Conservation (phyloP, 352 stramenopile species). For the Phytophthora ramorum region DNA sequence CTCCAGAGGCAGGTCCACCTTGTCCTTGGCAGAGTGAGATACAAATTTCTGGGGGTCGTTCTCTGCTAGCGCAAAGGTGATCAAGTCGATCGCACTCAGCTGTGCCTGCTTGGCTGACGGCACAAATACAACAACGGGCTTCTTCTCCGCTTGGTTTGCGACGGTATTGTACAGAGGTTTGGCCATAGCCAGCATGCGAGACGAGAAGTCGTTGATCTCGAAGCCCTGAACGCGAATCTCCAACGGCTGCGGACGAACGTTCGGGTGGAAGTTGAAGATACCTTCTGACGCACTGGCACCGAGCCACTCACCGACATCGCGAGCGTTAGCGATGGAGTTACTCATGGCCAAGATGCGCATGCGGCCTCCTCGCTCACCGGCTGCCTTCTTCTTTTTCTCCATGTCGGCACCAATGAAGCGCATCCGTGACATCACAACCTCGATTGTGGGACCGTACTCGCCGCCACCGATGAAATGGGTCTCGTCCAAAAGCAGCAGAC, state of each 20-base stretch:
- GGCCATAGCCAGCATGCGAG: constrained; percentile 97
- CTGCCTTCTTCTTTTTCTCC: constrained; percentile 71
- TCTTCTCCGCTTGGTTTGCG: constrained; percentile 83
- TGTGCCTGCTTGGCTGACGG: constrained; percentile 98
- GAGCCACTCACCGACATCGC: constrained; percentile 98
- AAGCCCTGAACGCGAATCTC: constrained; percentile 98
- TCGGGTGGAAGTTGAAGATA: constrained; percentile 79
- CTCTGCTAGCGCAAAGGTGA: constrained; percentile 95
- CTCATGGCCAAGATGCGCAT: constrained; percentile 96
- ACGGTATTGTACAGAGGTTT: constrained; percentile 98
- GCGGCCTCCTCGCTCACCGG: constrained; percentile 35
- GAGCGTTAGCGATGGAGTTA: constrained; percentile 97
- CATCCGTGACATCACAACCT: constrained; percentile 98
- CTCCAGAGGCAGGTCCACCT: constrained; percentile 61
- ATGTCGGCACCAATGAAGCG: constrained; percentile 95
- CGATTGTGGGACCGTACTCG: constrained; percentile 92
- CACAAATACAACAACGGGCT: constrained; percentile 97
- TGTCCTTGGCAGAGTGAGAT: constrained; percentile 33
- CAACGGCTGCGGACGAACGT: constrained; percentile 95
- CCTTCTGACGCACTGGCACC: constrained; percentile 91
- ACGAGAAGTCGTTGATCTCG: constrained; percentile 97
- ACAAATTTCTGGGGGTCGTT: constrained; percentile 82
- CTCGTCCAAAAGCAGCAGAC: constrained; percentile 97
- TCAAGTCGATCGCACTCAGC: constrained; percentile 98
- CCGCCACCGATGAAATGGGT: constrained; percentile 96